Conservation (phyloP, 768 basidiomycete species). For the Thelephora aurantiotincta region DNA sequence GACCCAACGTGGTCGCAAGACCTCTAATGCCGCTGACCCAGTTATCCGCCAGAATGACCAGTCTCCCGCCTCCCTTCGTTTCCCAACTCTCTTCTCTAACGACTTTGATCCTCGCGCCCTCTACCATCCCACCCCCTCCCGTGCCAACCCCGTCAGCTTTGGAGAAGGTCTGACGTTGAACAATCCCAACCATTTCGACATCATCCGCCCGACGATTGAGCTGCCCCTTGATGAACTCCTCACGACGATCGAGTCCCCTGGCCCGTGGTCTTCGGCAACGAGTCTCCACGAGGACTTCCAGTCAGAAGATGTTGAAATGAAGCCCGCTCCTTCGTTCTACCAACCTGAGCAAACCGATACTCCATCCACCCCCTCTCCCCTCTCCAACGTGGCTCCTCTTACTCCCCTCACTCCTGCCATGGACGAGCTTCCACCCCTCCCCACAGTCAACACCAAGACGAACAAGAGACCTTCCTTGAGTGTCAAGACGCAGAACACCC, state of each 20-base stretch:
- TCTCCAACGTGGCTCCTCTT: conserved; percentile 20
- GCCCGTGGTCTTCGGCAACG: conserved; percentile 15
- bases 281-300: conserved; percentile 8
- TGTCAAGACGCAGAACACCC: conserved; percentile 38
- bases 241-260: conserved; percentile 24
- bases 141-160: conserved; percentile 57
- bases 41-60: conserved; percentile 1
- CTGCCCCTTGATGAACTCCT: conserved; percentile 77
- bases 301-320: conserved; percentile 18
- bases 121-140: conserved; percentile 52
- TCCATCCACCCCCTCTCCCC: conserved; percentile 18
- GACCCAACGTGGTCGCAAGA: conserved; percentile 20
- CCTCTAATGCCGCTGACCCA: conserved; percentile 6
- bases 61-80: conserved; percentile 31
- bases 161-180: conserved; percentile 50
- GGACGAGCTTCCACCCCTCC: conserved; percentile 37
- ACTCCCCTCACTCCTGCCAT: conserved; percentile 25
- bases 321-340: conserved; percentile 10
- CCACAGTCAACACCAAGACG: conserved; percentile 15
- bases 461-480: conserved; percentile 43
- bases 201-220: conserved; percentile 71
- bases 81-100: conserved; percentile 58
- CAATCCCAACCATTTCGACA: conserved; percentile 34
- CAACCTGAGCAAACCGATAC: conserved; percentile 15
- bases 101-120: conserved; percentile 72